Base-by-base conservation (phyloP, 2,329 filamentous ascomycete species). In the Trichoderma guizhouense region DNA sequence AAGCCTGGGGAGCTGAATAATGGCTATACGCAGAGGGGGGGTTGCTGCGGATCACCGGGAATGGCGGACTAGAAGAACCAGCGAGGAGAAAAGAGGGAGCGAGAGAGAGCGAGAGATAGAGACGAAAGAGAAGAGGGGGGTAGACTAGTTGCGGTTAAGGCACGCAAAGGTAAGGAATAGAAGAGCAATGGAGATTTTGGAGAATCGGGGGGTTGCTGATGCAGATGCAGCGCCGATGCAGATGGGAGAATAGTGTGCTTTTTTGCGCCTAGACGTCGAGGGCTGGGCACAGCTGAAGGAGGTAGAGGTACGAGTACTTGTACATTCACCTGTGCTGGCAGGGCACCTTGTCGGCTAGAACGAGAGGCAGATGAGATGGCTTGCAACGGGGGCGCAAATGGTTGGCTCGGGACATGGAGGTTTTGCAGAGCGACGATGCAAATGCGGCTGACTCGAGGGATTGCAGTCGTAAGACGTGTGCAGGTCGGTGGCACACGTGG, bases 311-410 rank as follows among this genome's bases (percentile, higher is more conserved):
- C 14, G 1, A 1, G 34, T 18, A n/a, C 32, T 18, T 32, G 28
- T 58, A 58, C 18, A 32, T 28, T n/a, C 18, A 30, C 55, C 43
- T 47, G 43, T 39, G 36, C 36, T 39, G 43, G 55, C 26, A 18
- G 14, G 28, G 28, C 15, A 15, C 55, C 55, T n/a, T 58, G 55
- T 30, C 55, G 55, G 55, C 55, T 18, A 30, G 8, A 43, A 43
- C 39, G 7, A 51, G 43, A 51, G 43, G 43, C 43, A 51, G 43
- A 51, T 21, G 43, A 9, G 43, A 51, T 51, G 43, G 43, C 43
- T 53, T 67, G 47, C 64, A 39, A 67, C 64, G 64, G 64, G 64
- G 51, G 64, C 34, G 64, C 53, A 58, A 55, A 39, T 67, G 64
- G 51, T 58, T 67, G 64, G 64, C 51, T 11, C 15, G 26, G 34